Percentiles rank a stretch among this genome's conserved stretches.
These are phyloP conservation scores for Leccinum holopus DNA, from an alignment of 1,284 basidiomycete genomes.

Conservation along the genomic window DNA sequence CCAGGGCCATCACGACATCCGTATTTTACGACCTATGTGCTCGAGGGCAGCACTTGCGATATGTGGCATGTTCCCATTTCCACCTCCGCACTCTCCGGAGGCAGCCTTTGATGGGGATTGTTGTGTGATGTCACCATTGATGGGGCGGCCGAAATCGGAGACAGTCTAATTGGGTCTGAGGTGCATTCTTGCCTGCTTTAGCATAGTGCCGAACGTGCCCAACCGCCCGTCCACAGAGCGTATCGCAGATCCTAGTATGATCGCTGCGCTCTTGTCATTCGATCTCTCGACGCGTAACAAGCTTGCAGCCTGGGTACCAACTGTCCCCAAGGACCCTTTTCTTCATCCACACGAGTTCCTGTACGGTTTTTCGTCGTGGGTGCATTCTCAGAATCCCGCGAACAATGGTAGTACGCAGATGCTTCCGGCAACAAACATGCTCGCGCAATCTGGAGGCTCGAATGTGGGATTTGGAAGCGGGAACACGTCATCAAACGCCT, in stretches of 20 bases:
- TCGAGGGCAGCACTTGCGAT: constrained; percentile 65
- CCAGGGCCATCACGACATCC: constrained; percentile 29
- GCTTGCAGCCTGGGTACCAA: constrained; percentile 44
- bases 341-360: constrained; percentile 59
- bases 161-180: constrained; percentile 59
- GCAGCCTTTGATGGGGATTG: constrained; percentile 52
- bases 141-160: constrained; percentile 64
- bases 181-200: constrained; percentile 36
- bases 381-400: constrained; percentile 22
- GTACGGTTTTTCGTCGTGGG: constrained; percentile 39
- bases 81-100: constrained; percentile 25
- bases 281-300: constrained; percentile 67
- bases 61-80: constrained; percentile 59
- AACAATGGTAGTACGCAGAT: constrained; percentile 14
- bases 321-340: constrained; percentile 74
- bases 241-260: constrained; percentile 65
- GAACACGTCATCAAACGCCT: constrained; percentile 14
- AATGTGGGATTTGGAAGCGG: constrained; percentile 15
- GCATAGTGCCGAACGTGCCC: constrained; percentile 3
- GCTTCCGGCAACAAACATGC: constrained; percentile 1
- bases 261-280: constrained; percentile 67
- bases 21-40: constrained; percentile 47
- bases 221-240: constrained; percentile 52
- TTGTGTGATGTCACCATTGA: constrained; percentile 73
- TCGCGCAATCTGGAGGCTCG: constrained; percentile 15